Base-by-base conservation (phyloP, 176 grass and related monocot species). In the Carex scoparia region DNA sequence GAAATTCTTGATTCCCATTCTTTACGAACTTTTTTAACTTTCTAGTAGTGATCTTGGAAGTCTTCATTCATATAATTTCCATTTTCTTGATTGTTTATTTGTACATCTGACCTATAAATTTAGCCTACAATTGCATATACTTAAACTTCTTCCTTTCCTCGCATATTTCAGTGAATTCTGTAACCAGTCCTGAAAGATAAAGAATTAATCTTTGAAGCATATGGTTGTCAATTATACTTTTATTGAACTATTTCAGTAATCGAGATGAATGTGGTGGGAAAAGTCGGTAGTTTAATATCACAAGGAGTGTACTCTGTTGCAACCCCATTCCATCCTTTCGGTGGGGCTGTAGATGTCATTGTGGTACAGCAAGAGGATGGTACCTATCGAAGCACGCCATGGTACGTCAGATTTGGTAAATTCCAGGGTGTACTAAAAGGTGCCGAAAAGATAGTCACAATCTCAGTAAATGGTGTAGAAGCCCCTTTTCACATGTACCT, bases 321-420 rank as follows among this genome's bases (percentile, higher is more conserved):
- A 28, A 99, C 96, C 30, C 93, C 96, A 35, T 99, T 99, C 86
- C 96, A 99, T 68, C 96, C 96, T 0, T 99, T 99, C 31, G 96
- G 96, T 60, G 96, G 96, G 2, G 96, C 96, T 0, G 96, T 99
- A 4, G 96, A 99, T 87, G 92, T 99, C 31, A 91, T 99, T 58
- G 96, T 84, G 0, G 96, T 99, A 63, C 91, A 94, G 87, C 96
- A 99, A 85, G 91, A 88, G 32, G 96, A 99, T 85, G 96, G 96
- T n/a, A 94, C 96, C 0, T 99, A 94, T 82, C 88, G 93, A 35
- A 99, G 81, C 83, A 99, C 93, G n/a, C 96, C 96, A 10, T 99
- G 96, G 96, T 99, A 99, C 4, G 96, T 99, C n/a, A 91, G 96
- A 3, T 99, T 99, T 67, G 96, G 96, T 69, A 99, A 99, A 89